A percentile compares a stretch with the other conserved stretches of the same genome.
phyloP scores from a whole-genome alignment of 164 flowering plant species.

The Vitis riparia region DNA sequence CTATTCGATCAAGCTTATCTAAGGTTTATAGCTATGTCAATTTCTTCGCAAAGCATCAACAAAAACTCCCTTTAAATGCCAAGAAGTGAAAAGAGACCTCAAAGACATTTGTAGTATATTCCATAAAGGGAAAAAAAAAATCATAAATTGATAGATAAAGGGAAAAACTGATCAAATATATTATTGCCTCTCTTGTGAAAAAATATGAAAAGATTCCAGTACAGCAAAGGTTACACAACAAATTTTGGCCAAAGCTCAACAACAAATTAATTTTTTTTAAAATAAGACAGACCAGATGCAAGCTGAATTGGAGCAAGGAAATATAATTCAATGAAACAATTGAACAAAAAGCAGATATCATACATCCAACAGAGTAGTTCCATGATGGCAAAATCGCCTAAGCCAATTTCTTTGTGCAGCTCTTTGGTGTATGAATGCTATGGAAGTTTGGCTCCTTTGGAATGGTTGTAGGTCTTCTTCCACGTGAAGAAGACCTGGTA shows the following conservation, averaged over 20 bases:
- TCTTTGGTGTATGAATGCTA: constrained; percentile 46
- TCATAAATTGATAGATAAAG: no score
- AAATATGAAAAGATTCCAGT: no score
- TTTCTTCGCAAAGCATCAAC: no score
- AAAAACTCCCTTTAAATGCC: no score
- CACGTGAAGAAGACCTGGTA: constrained; percentile 29
- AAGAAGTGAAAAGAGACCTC: no score
- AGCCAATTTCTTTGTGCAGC: constrained; percentile 42
- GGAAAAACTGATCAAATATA: no score
- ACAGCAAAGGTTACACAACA: no score
- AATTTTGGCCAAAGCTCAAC: neutral
- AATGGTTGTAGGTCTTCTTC: constrained; percentile 44
- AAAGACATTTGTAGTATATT: no score
- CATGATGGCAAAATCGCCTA: constrained; percentile 9
- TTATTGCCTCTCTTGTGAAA: neutral
- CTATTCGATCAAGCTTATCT: no score
- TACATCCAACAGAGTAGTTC: neutral
- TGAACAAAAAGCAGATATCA: constrained; percentile 30
- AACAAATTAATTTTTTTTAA: neutral
- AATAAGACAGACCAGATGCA: neutral
- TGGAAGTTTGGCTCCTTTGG: constrained; percentile 68
- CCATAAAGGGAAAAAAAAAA: no score
- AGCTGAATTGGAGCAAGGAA: constrained; percentile 5
- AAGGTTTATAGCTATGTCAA: no score
- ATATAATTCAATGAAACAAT: constrained; percentile 50